phyloP scores from a whole-genome alignment of 441 rosid species.

The Flueggea neowawraea region DNA sequence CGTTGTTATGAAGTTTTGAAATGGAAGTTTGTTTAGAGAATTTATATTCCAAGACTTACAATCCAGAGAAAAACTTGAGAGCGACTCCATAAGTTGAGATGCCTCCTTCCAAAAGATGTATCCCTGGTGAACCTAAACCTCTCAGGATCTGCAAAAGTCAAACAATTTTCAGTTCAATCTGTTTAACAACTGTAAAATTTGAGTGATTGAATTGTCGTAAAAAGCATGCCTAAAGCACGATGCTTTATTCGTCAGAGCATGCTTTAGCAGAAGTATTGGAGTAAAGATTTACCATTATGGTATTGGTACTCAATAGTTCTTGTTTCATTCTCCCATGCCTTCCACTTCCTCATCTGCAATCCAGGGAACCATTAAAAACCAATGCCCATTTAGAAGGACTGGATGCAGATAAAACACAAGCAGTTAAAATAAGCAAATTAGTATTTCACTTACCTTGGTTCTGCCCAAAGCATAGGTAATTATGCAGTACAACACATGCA shows the following conservation, averaged over 20 bases:
- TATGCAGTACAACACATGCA: conserved; percentile 77
- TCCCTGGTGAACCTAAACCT: conserved; percentile 95
- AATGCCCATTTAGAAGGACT: no score
- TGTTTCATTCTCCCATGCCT: conserved; percentile 83
- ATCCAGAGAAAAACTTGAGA: conserved; percentile 70
- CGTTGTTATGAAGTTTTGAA: no score
- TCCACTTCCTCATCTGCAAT: conserved; percentile 90
- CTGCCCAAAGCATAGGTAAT: conserved; percentile 65
- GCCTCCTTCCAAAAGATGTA: conserved; percentile 89
- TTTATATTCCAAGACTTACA: conserved; percentile 40
- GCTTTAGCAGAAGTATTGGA: neutral
- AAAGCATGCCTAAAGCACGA: no score
- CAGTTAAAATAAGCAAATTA: no score
- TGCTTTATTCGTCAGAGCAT: no score
- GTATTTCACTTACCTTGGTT: conserved; percentile 48
- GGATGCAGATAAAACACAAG: no score
- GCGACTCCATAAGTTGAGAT: conserved; percentile 69
- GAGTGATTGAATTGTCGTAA: no score
- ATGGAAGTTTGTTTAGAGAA: neutral
- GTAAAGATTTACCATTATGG: conserved; percentile 49
- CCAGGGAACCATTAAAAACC: neutral
- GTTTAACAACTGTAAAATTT: neutral
- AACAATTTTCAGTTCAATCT: neutral
- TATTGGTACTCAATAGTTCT: conserved; percentile 79
- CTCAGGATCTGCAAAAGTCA: conserved; percentile 67